These are phyloP conservation scores for Rhodotorula sp. DNA, from an alignment of 1,284 basidiomycete genomes.

Conservation along the genomic window DNA sequence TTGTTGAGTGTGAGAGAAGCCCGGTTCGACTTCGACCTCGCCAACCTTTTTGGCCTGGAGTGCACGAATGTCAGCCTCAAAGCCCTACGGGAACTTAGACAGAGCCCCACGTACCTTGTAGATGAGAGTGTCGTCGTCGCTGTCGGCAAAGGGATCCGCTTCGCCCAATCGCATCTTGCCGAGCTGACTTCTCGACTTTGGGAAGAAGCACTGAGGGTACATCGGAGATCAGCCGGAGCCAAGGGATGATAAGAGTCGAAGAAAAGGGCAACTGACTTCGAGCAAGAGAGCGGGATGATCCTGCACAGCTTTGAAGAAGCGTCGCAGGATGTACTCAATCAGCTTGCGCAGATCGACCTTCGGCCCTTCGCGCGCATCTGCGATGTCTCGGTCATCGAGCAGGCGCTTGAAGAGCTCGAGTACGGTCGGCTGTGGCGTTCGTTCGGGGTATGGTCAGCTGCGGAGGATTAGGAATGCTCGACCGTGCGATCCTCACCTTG, in stretches of 20 bases:
- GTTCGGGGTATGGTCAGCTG: background rate
- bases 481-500: constrained; percentile 59
- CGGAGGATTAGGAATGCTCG: background rate
- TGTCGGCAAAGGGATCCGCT: constrained; percentile 50
- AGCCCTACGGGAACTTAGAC: too few species aligned
- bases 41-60: constrained; percentile 46
- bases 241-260: background rate
- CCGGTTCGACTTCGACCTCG: constrained; percentile 81
- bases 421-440: constrained; percentile 67
- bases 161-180: constrained; percentile 36
- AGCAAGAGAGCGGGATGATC: constrained; percentile 79
- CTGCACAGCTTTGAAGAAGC: constrained; percentile 84
- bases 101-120: constrained; percentile 13
- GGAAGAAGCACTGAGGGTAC: constrained; percentile 69
- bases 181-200: constrained; percentile 58
- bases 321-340: constrained; percentile 77
- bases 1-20: constrained; percentile 83
- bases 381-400: constrained; percentile 65
- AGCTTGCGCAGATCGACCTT: constrained; percentile 78
- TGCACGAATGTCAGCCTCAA: background rate
- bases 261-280: constrained; percentile 58
- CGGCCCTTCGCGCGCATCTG: constrained; percentile 69
- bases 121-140: constrained; percentile 51
- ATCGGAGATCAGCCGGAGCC: background rate
- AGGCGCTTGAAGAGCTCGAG: constrained; percentile 79